These are phyloP conservation scores for Sporothrix brunneoviolacea DNA, from an alignment of 2,329 filamentous ascomycete species.

Conservation along the genomic window DNA sequence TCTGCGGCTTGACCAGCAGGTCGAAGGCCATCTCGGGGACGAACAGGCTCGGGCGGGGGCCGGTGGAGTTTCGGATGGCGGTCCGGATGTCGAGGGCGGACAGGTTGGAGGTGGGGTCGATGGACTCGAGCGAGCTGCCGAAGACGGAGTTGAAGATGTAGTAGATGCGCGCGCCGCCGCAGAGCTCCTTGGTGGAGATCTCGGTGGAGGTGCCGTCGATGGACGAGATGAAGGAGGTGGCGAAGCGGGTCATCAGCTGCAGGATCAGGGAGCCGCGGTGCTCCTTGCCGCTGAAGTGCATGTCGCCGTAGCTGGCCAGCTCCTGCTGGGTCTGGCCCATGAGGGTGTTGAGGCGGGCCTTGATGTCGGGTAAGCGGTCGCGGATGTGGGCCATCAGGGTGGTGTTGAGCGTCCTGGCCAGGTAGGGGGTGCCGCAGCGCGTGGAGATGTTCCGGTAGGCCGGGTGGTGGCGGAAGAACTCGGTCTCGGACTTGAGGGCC, in stretches of 20 bases:
- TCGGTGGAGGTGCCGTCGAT: constrained; percentile 98
- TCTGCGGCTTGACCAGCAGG: constrained; percentile 94
- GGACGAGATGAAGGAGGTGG: constrained; percentile 94
- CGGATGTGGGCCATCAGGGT: constrained; percentile 96
- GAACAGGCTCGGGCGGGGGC: constrained; percentile 89
- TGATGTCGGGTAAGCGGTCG: constrained; percentile 93
- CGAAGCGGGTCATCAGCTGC: constrained; percentile 97
- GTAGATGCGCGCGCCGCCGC: constrained; percentile 90
- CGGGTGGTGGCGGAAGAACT: constrained; percentile 96
- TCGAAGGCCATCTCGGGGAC: constrained; percentile 98
- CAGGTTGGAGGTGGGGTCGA: constrained; percentile 92
- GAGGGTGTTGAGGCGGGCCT: constrained; percentile 90
- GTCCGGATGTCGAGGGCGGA: constrained; percentile 93
- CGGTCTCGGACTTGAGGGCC: constrained; percentile 78
- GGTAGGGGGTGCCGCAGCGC: constrained; percentile 85
- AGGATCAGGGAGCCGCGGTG: constrained; percentile 91
- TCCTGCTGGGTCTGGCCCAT: constrained; percentile 99
- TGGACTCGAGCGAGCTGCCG: constrained; percentile 89
- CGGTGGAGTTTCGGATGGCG: constrained; percentile 95
- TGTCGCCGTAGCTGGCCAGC: constrained; percentile 93
- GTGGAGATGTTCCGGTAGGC: constrained; percentile 94
- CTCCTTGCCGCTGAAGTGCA: constrained; percentile 95
- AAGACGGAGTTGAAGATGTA: constrained; percentile 99
- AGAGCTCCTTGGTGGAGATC: constrained; percentile 97
- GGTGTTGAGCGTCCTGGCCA: constrained; percentile 90